Evolutionary conservation across 306 rosid species (phyloP), one percentile per base, ranked within the genome.

Genomic region (Rosa multiflora): DNA sequence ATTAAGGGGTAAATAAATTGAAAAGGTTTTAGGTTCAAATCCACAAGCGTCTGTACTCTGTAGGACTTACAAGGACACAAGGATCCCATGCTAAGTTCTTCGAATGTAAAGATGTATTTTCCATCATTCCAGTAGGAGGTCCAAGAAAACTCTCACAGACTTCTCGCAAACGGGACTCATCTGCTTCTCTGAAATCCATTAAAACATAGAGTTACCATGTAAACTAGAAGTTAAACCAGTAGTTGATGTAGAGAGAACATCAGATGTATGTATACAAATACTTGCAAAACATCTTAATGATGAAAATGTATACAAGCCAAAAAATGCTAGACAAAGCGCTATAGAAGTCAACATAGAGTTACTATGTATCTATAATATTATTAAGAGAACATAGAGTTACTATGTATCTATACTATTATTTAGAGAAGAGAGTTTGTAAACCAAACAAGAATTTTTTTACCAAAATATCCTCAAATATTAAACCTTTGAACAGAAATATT

Each of bases 61-160:
- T 32, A 26, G 43, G 73, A 56, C 98, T 88, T 89, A 95, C 99
- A 67, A 95, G 98, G 68, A 93, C 91, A 83, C 71, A 82, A 81
- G 99, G 98, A 90, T 95, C 97, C 99, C 99, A 95, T 21, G 94
- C 92, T 42, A 81, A 76, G 82, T 81, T 83, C 76, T 90, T 91
- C 47, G 85, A 53, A 85, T 89, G 86, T 58, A 86, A 84, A 64
- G 90, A 81, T 72, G 85, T 76, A 49, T 88, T 89, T 67, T 80
- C 94, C 69, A 85, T 90, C 98, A 95, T 95, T 85, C 99, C 99
- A 29, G 94, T 88, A 18, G 99, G 99, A 80, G 98, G 99, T 84
- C 99, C 99, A 79, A 95, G 96, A 82, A 91, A 93, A 87, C 89
- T 88, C 89, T 95, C 99, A 61, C 98, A 95, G 68, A 93, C 96